Conservation (phyloP, 306 rosid genomes). For the Sindora glabra region DNA sequence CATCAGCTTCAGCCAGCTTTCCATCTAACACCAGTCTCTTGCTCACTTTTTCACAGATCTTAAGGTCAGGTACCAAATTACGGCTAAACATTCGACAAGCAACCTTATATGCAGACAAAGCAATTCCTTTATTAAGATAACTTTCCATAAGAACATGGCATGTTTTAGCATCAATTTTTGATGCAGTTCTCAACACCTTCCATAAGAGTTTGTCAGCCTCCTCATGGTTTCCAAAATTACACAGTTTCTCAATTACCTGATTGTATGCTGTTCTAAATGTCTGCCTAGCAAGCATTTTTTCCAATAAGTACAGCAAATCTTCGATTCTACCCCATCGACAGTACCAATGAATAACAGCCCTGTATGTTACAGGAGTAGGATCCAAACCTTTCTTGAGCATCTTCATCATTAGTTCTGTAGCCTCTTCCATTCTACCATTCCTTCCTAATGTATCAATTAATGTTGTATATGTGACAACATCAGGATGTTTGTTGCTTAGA, state of each 20-base stretch:
- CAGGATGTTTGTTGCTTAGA: conserved; percentile 44
- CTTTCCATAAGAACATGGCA: conserved; percentile 48
- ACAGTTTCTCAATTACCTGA: conserved; percentile 48
- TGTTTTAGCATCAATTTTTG: too few species aligned
- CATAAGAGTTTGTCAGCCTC: conserved; percentile 42
- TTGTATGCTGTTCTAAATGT: conserved; percentile 33
- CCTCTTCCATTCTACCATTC: conserved; percentile 45
- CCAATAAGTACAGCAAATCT: conserved; percentile 33
- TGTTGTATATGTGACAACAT: too few species aligned
- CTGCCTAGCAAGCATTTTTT: conserved; percentile 33
- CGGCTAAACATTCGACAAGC: too few species aligned
- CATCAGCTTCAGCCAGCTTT: conserved; percentile 39
- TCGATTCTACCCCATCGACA: conserved; percentile 38
- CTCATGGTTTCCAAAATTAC: conserved; percentile 35
- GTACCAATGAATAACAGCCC: conserved; percentile 41
- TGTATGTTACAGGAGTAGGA: conserved; percentile 45
- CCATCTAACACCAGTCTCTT: conserved; percentile 31
- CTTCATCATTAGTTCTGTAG: conserved; percentile 28
- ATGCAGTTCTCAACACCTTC: conserved; percentile 48
- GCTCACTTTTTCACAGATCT: conserved; percentile 44
- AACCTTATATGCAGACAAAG: conserved; percentile 44
- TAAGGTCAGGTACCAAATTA: conserved; percentile 45
- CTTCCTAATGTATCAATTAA: conserved; percentile 38
- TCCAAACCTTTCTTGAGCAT: conserved; percentile 41
- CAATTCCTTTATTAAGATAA: conserved; percentile 30